Evolutionary conservation across 805 yeast species (phyloP), one percentile per base, ranked within the genome.

Genomic region (Ogataea polymorpha): DNA sequence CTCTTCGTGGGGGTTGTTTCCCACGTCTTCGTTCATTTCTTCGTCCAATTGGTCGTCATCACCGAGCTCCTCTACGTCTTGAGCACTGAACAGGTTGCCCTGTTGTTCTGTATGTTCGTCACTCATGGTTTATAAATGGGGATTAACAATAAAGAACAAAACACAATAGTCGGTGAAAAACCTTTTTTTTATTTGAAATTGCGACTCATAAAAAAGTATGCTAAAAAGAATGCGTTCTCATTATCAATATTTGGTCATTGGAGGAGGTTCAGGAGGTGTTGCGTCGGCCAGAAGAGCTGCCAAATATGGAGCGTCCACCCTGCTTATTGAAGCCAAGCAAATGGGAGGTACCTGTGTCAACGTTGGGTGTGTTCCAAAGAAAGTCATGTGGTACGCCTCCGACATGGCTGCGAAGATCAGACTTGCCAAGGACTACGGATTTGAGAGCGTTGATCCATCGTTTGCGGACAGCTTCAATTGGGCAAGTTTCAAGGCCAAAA

Each of bases 191-290:
- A 26, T 18, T 27, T 25, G 25, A 28, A 26, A 11, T 16, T 9
- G 32, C 32, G 20, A 31, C 24, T 17, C 15, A n/a, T 11, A 12
- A 18, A 18, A 17, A n/a, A 36, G 18, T 40, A 58, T 58, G 62
- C 49, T 58, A 30, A 56, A 44, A 33, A 47, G 56, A 24, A 62
- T 63, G 67, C 61, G 60, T 36, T 60, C 68, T 37, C 91, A 87
- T 62, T 93, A 80, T 72, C 89, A 93, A 58, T 91, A 86, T 62
- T 70, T 93, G 37, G 99, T 93, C 44, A 93, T 93, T 51, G 99
- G 99, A 38, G 99, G 99, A 44, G 99, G 99, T 11, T 88, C 96
- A 26, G 99, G 98, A 34, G 99, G 99, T 53, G 97, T 93, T 32
- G 96, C 99, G n/a, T 82, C 95, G 15, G 95, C 97, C 12, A 81